Evolutionary conservation across 257 asterid genomes (phyloP), one percentile per base, ranked within the genome.

Genomic region (Nicotiana otophora): DNA sequence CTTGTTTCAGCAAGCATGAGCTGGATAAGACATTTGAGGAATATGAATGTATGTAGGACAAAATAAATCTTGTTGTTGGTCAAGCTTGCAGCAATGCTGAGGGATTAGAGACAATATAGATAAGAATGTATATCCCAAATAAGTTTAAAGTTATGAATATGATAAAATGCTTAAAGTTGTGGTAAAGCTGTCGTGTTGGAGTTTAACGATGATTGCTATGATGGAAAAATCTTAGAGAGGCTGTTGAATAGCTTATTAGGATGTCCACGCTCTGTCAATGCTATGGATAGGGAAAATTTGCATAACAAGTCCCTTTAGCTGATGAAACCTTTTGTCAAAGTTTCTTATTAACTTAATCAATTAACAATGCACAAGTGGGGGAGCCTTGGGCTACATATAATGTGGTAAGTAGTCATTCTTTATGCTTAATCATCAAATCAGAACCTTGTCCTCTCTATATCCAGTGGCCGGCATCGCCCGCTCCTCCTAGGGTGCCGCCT

Each of bases 1-100:
- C 30, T 34, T 68, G 20, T 19, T 51, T 68, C 54, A 2, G 54
- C 30, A 68, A 68, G 76, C 33, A 69, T 69, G 57, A n/a, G 28
- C 57, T 39, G 31, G 77, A 69, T 68, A 69, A 69, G 57, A 69
- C 77, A 69, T 69, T 69, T 69, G 19, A 36, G 77, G 57, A 39
- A 69, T 39, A 69, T 39, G 77, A 69, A 69, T 39, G 77, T 39
- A 39, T 10, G 77, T 69, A 69, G n/a, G 57, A n/a, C 5, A 69
- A 69, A 10, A 10, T 39, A 0, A 36, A 34, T 68, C 54, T 68
- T 16, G 31, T 19, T 68, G 54, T 20, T 68, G 31, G 31, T 68
- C 54, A 36, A 68, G 19, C 77, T 36, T 34, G 10, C 26, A 19
- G 39, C n/a, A 63, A 68, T 68, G 76, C 30, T 67, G 39, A 34